These are phyloP conservation scores for Acidomyces sp. DNA, from an alignment of 495 filamentous ascomycete species.

Conservation along the genomic window DNA sequence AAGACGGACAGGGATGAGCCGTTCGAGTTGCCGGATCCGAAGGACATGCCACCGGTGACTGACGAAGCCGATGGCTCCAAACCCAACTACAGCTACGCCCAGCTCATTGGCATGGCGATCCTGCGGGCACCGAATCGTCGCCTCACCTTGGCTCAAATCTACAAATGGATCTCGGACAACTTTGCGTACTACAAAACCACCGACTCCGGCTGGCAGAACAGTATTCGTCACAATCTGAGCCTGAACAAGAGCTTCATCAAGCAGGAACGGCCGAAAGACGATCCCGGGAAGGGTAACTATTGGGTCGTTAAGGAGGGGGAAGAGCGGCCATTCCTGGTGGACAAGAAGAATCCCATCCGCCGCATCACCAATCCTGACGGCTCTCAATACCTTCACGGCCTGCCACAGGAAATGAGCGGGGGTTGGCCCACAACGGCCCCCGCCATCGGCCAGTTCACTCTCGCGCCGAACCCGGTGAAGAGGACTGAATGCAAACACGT, in stretches of 20 bases:
- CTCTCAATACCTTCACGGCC: constrained; percentile 20
- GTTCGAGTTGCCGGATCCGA: constrained; percentile 49
- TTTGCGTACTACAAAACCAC: constrained; percentile 73
- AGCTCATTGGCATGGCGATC: constrained; percentile 95
- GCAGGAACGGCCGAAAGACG: constrained; percentile 90
- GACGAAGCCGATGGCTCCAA: constrained; percentile 90
- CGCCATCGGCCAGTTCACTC: constrained; percentile 31
- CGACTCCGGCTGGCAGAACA: constrained; percentile 94
- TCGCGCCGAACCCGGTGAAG: constrained; percentile 43
- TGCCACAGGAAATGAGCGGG: constrained; percentile 17
- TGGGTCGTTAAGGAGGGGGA: constrained; percentile 85
- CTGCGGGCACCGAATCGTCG: constrained; percentile 70
- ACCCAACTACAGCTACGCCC: constrained; percentile 82
- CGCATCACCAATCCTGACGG: constrained; percentile 36
- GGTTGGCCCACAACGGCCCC: constrained; percentile 22
- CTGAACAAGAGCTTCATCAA: constrained; percentile 96
- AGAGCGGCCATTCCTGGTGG: constrained; percentile 77
- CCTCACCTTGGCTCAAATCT: constrained; percentile 90
- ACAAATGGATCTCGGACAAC: constrained; percentile 96
- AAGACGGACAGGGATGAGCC: constrained; percentile 26
- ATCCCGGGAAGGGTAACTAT: constrained; percentile 97
- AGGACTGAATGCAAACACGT: constrained; percentile 17
- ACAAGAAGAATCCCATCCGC: constrained; percentile 65
- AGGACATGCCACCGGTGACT: constrained; percentile 63
- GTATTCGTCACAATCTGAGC: constrained; percentile 96